phyloP scores from a whole-genome alignment of 2,329 filamentous ascomycete species.

The Trichoderma simmonsii region DNA sequence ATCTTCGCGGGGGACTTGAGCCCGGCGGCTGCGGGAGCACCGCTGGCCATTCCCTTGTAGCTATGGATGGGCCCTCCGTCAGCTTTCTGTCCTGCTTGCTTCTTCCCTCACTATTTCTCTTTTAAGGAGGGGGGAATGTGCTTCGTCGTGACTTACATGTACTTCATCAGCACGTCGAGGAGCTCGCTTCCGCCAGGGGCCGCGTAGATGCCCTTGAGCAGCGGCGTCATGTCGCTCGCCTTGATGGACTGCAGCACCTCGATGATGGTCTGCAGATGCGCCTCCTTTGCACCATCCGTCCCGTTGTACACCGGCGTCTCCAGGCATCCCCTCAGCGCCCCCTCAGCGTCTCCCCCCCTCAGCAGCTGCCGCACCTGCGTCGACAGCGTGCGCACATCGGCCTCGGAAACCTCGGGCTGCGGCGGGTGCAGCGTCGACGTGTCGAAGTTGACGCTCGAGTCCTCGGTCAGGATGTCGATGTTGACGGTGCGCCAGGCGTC shows the following conservation, averaged over 20 bases:
- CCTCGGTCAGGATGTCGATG: slow-evolving; percentile 85
- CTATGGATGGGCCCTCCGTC: slow-evolving; percentile 40
- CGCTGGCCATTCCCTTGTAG: slow-evolving; percentile 82
- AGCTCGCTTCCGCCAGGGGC: slow-evolving; percentile 78
- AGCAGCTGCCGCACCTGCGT: slow-evolving; percentile 84
- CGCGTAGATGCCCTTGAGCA: slow-evolving; percentile 76
- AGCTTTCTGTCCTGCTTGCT: background rate
- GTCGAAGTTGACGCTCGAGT: slow-evolving; percentile 90
- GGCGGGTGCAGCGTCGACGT: slow-evolving; percentile 77
- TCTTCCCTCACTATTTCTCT: background rate
- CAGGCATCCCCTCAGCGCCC: slow-evolving; percentile 77
- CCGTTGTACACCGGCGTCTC: slow-evolving; percentile 79
- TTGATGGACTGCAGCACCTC: slow-evolving; percentile 96
- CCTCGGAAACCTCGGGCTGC: slow-evolving; percentile 68
- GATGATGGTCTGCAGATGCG: slow-evolving; percentile 81
- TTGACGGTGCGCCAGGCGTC: slow-evolving; percentile 85
- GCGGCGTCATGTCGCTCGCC: slow-evolving; percentile 88
- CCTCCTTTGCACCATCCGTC: slow-evolving; percentile 62
- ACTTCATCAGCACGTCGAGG: slow-evolving; percentile 95
- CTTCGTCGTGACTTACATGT: slow-evolving; percentile 62
- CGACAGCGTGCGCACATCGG: slow-evolving; percentile 73
- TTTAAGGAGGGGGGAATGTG: too few species aligned
- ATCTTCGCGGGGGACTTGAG: slow-evolving; percentile 45
- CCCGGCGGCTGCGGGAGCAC: slow-evolving; percentile 32
- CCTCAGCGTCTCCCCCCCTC: slow-evolving; percentile 81